A percentile compares a stretch with the other conserved stretches of the same genome.
Conservation (phyloP, 2,329 filamentous ascomycete species). For the Aspergillus ustus region DNA sequence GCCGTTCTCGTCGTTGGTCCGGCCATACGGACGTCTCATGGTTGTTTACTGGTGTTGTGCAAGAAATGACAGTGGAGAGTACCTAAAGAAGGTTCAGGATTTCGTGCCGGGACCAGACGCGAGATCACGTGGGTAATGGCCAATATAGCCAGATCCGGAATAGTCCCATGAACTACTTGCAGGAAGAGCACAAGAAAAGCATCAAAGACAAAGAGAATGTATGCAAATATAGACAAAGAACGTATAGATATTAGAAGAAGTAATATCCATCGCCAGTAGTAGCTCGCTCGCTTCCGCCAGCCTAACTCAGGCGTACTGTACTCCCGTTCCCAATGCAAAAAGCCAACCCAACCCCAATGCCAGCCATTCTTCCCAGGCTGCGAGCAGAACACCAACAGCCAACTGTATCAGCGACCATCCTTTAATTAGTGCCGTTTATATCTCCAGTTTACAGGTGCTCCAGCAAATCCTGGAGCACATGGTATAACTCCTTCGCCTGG, state of each 20-base stretch:
- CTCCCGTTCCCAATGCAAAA: conserved; percentile 24
- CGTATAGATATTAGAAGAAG: conserved; percentile 3
- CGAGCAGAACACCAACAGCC: neutral
- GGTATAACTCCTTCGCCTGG: conserved; percentile 52
- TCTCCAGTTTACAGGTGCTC: conserved; percentile 22
- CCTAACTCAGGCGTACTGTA: neutral
- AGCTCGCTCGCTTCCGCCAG: neutral
- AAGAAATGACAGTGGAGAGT: neutral
- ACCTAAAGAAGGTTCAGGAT: neutral
- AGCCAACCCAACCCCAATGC: conserved; percentile 7
- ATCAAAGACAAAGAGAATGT: neutral
- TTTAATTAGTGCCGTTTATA: neutral
- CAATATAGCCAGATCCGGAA: conserved; percentile 15
- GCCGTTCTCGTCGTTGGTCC: conserved; percentile 13
- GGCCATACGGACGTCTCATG: conserved; percentile 34
- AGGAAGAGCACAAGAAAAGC: neutral
- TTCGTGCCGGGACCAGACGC: conserved; percentile 19
- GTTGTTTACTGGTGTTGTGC: conserved; percentile 14
- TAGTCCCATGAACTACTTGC: neutral
- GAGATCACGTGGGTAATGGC: conserved; percentile 25
- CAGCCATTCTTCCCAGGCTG: conserved; percentile 1
- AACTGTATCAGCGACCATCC: neutral
- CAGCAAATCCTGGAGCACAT: conserved; percentile 46
- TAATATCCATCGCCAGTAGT: conserved; percentile 8
- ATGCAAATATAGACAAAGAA: conserved; percentile 1